Base-by-base conservation (phyloP, 345 rosid species). In the Citrus medica region DNA sequence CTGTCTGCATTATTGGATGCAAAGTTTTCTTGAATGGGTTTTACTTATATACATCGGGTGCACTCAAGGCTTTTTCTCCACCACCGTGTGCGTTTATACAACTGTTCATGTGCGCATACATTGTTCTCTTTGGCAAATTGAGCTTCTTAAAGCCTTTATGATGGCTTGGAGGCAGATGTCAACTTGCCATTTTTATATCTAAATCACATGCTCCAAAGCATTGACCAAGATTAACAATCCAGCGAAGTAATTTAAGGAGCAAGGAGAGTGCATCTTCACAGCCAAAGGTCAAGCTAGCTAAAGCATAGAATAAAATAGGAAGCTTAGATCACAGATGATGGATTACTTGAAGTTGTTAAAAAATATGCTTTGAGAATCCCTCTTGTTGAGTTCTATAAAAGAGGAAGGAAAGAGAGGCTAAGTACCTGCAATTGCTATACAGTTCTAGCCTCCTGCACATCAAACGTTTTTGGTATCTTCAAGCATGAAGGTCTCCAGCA, bases 211-310 rank as follows among this genome's bases (percentile, higher is more conserved):
- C 35, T 22, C 69, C 76, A 61, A 78, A 30, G 80, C 74, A 32
- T 80, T 80, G 79, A 80, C 82, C 76, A 30, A 51, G 24, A 69
- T 60, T 80, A 61, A 24, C 21, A 48, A 33, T 55, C 56, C 24
- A 35, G 71, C 64, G 22, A 51, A 48, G 40, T 64, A 17, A 27
- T 35, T 56, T 8, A 33, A 25, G 58, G 32, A 74, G 8, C 67
- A 56, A 40, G 42, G 28, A 37, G 14, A 77, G 30, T 28, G 64
- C 82, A 58, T 22, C 64, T 78, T 82, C 72, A 8, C 66, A 40
- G 79, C 35, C 22, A 37, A 59, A 58, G 67, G 17, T 27, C 7
- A 42, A 46, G 51, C 51, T 12, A 69, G 56, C n/a, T 2, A 33
- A 69, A 40, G 4, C 22, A 59, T 17, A 48, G 14, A 32, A 65